Conservation (phyloP, 371 early-diverging fungal genomes). For the Coemansia sp. region DNA sequence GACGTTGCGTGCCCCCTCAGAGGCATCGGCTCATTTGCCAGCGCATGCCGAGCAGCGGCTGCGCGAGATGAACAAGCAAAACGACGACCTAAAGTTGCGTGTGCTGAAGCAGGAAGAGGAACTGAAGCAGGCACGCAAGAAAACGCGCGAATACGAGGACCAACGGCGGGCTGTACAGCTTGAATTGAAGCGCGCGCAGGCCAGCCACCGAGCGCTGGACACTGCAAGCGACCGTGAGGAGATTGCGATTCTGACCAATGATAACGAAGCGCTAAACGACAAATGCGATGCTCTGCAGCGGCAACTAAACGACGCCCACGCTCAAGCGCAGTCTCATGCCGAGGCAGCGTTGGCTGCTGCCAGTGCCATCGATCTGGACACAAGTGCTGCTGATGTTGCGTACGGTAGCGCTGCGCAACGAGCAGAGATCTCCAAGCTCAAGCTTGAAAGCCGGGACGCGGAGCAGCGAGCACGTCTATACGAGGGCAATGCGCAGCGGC, state of each 20-base stretch:
- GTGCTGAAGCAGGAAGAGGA: slow-evolving; percentile 16
- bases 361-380: slow-evolving; percentile 10
- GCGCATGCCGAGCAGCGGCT: slow-evolving; percentile 11
- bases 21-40: slow-evolving; percentile 18
- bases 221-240: slow-evolving; percentile 20
- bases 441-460: slow-evolving; percentile 22
- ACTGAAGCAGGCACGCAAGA: slow-evolving; percentile 15
- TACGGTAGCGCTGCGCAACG: slow-evolving; percentile 19
- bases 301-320: slow-evolving; percentile 19
- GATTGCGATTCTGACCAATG: slow-evolving; percentile 12
- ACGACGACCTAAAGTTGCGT: slow-evolving; percentile 8
- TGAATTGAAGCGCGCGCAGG: slow-evolving; percentile 30
- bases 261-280: slow-evolving; percentile 38
- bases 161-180: slow-evolving; percentile 30
- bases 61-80: slow-evolving; percentile 9
- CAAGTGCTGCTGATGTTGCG: not conserved
- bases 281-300: slow-evolving; percentile 28
- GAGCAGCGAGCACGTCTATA: slow-evolving; percentile 4
- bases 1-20: slow-evolving; percentile 42
- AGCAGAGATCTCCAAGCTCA: slow-evolving; percentile 28
- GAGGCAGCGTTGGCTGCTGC: slow-evolving; percentile 17
- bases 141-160: slow-evolving; percentile 30
- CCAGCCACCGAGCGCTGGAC: slow-evolving; percentile 13
- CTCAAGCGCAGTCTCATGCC: slow-evolving; percentile 12
- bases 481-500: slow-evolving; percentile 9